Evolutionary conservation across 345 rosid species (phyloP), one percentile per base, ranked within the genome.

Genomic region (Lagerstroemia speciosa): DNA sequence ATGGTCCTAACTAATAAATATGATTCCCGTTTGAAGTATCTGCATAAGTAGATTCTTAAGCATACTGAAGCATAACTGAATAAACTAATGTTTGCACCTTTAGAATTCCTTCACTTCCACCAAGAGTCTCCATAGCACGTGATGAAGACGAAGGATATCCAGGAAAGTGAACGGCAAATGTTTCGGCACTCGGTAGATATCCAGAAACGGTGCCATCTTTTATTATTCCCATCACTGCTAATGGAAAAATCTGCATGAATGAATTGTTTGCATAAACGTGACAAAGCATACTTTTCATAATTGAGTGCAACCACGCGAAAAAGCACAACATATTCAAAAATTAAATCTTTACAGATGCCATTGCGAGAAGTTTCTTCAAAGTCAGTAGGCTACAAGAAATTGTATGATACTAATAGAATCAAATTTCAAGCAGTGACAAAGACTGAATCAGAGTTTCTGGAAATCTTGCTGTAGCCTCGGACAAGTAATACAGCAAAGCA

Each of bases 131-230:
- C 2, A 94, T 11, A 67, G 93, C 93, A 53, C 92, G 92, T 33
- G 88, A 75, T 2, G 77, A 77, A 26, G 96, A 84, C 19, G 95
- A 88, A 22, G 98, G 93, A 66, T 91, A 91, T 0, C 97, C 98
- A 14, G 99, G 98, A 71, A 81, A 88, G 73, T 89, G 85, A 45
- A 94, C 86, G 6, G 88, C 84, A 71, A 91, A 94, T 17, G 78
- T 72, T 70, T 85, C 88, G 31, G 52, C 68, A 60, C 73, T 74
- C 1, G 99, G 93, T 17, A 94, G 75, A 43, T 70, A 77, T 68
- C 99, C 99, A 9, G 86, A 78, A 20, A 85, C 78, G 20, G 73
- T 77, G 62, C 98, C 97, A 7, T 85, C 86, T 78, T 86, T 81
- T 40, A 91, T 86, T 68, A 81, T 77, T 73, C 84, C 95, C 97